Conservation (phyloP, 495 filamentous ascomycete species). For the Darksidea phi region DNA sequence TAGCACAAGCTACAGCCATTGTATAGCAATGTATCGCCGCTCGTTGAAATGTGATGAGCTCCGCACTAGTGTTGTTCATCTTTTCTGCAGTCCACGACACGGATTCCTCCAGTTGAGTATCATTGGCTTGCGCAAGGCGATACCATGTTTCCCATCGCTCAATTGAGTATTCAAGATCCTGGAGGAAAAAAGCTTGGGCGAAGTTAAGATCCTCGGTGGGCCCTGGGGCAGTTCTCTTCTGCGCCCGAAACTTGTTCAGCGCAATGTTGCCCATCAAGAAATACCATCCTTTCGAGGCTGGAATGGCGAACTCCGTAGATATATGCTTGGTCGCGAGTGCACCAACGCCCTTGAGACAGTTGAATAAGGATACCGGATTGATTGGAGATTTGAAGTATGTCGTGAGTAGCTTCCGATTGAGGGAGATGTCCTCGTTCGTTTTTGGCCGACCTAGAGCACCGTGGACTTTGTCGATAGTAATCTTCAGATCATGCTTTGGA, state of each 20-base stretch:
- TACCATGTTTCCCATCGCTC: slow-evolving; percentile 97
- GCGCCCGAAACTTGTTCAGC: slow-evolving; percentile 81
- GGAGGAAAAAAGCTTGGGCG: slow-evolving; percentile 74
- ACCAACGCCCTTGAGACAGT: slow-evolving; percentile 72
- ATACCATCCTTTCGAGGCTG: slow-evolving; percentile 86
- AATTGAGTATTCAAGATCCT: slow-evolving; percentile 80
- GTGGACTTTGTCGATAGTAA: slow-evolving; percentile 87
- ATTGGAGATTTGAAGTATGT: slow-evolving; percentile 76
- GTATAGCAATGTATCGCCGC: slow-evolving; percentile 89
- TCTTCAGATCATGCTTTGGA: slow-evolving; percentile 82
- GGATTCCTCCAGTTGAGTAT: slow-evolving; percentile 85
- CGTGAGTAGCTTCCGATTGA: slow-evolving; percentile 73
- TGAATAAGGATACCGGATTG: slow-evolving; percentile 76
- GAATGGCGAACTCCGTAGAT: slow-evolving; percentile 52
- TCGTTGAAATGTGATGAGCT: slow-evolving; percentile 74
- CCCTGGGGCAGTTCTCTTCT: slow-evolving; percentile 72
- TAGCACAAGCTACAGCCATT: slow-evolving; percentile 77
- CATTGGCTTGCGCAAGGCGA: slow-evolving; percentile 85
- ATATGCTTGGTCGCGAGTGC: slow-evolving; percentile 57
- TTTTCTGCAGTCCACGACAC: slow-evolving; percentile 95
- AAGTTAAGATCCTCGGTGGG: slow-evolving; percentile 85
- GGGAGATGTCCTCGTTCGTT: slow-evolving; percentile 63
- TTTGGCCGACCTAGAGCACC: slow-evolving; percentile 65
- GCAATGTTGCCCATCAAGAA: slow-evolving; percentile 86
- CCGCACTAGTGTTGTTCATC: slow-evolving; percentile 77